These are phyloP conservation scores for Lyophyllum semitale DNA, from an alignment of 768 basidiomycete species.

Conservation along the genomic window DNA sequence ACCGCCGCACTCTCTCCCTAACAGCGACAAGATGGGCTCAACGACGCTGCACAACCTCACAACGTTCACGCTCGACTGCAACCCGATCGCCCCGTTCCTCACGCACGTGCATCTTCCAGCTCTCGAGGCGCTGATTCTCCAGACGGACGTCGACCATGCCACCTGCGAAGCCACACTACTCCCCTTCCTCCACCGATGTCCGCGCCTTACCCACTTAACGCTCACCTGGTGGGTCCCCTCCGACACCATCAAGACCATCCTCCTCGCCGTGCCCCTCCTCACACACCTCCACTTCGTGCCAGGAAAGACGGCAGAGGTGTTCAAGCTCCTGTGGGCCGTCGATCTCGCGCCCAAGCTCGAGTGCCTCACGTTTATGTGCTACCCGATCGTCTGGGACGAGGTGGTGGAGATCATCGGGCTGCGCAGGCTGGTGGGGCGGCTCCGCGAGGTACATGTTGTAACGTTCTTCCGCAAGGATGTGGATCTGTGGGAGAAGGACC, in stretches of 20 bases:
- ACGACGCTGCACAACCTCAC: not conserved
- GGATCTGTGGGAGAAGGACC: conserved; percentile 4
- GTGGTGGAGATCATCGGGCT: conserved; percentile 5
- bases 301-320: conserved; percentile 3
- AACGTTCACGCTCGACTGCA: not conserved
- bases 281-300: conserved; percentile 7
- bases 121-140: not conserved
- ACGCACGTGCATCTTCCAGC: not conserved
- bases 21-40: too few species aligned
- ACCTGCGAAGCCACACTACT: not conserved
- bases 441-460: not conserved
- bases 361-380: conserved; percentile 2
- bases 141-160: not conserved
- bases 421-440: not conserved
- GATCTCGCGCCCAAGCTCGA: not conserved
- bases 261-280: not conserved
- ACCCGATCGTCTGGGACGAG: conserved; percentile 1
- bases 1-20: not conserved
- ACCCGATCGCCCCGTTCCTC: not conserved
- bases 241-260: not conserved
- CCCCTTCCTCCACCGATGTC: not conserved
- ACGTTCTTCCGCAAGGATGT: conserved; percentile 1
- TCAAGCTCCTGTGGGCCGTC: conserved; percentile 5
- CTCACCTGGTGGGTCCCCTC: conserved; percentile 2
- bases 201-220: not conserved